Conservation (phyloP, 2,329 filamentous ascomycete genomes). For the Diaporthe australafricana region DNA sequence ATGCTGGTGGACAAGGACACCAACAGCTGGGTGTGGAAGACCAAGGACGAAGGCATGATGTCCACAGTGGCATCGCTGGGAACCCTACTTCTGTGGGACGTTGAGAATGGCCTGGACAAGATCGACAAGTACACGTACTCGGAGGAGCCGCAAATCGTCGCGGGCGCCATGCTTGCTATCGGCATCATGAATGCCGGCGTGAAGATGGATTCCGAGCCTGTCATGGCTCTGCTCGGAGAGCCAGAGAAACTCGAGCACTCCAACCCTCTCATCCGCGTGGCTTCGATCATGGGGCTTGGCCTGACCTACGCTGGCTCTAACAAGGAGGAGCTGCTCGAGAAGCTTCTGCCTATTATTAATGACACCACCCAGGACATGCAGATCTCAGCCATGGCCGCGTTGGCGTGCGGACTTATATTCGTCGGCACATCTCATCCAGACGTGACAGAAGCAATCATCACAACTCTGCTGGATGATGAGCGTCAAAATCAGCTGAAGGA, state of each 20-base stretch:
- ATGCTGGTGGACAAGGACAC: conserved; percentile 93
- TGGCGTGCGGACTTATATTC: conserved; percentile 90
- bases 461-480: conserved; percentile 93
- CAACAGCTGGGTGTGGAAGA: conserved; percentile 98
- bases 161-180: conserved; percentile 91
- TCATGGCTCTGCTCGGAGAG: conserved; percentile 86
- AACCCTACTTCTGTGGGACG: conserved; percentile 92
- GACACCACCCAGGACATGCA: conserved; percentile 93
- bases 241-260: conserved; percentile 82
- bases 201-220: conserved; percentile 88
- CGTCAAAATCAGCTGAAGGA: conserved; percentile 91
- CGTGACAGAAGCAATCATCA: conserved; percentile 91
- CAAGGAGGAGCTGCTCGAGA: conserved; percentile 87
- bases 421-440: conserved; percentile 93
- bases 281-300: conserved; percentile 95
- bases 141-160: conserved; percentile 83
- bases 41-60: conserved; percentile 97
- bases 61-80: conserved; percentile 95
- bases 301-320: conserved; percentile 95
- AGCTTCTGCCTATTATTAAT: conserved; percentile 86
- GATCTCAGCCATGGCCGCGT: conserved; percentile 93
- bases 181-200: conserved; percentile 97
- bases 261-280: conserved; percentile 81
- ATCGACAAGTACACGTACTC: conserved; percentile 95
- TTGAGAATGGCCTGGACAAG: conserved; percentile 90